phyloP scores from a whole-genome alignment of 2,329 filamentous ascomycete genomes.

The Trichoderma asperellum region DNA sequence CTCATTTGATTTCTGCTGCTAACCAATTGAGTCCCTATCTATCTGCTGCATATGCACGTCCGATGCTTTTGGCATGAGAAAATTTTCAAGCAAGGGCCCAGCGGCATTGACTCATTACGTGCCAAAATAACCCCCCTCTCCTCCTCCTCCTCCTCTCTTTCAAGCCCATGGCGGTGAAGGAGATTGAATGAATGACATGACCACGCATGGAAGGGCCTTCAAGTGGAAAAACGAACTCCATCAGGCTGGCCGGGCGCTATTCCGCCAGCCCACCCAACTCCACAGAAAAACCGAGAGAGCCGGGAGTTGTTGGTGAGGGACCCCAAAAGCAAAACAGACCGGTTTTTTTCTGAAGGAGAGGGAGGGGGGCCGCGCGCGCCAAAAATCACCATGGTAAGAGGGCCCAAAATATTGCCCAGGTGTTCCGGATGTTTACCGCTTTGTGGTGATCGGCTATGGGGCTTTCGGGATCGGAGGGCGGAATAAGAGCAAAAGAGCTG shows the following conservation, averaged over 20 bases:
- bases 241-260: constrained; percentile 5
- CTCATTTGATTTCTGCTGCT: background rate
- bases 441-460: background rate
- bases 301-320: background rate
- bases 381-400: background rate
- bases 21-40: constrained; percentile 1
- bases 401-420: background rate
- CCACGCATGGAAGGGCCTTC: background rate
- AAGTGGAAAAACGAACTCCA: background rate
- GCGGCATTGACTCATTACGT: constrained; percentile 16
- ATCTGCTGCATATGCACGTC: constrained; percentile 4
- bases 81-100: constrained; percentile 12
- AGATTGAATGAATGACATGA: background rate
- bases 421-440: constrained; percentile 9
- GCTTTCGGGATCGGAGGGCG: constrained; percentile 10
- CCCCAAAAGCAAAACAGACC: background rate
- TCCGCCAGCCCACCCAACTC: constrained; percentile 4
- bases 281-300: constrained; percentile 20
- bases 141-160: background rate
- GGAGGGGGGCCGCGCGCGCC: too few species aligned
- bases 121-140: background rate
- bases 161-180: constrained; percentile 13
- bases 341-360: background rate
- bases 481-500: background rate
- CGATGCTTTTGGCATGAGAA: constrained; percentile 14